phyloP scores from a whole-genome alignment of 106 monocot genomes.

The Hemerocallis citrina region DNA sequence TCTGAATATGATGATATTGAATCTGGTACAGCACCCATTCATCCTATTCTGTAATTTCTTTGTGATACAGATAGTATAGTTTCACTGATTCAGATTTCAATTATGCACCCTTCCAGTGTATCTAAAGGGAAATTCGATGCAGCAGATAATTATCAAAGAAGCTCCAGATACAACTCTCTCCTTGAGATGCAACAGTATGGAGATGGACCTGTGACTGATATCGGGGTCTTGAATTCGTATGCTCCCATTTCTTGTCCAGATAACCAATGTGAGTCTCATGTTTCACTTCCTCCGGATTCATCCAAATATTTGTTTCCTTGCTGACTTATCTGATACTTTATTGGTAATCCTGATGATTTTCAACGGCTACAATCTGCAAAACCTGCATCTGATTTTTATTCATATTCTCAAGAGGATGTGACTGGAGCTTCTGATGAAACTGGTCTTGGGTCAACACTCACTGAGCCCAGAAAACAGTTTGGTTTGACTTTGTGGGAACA shows the following conservation, averaged over 20 bases:
- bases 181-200: slow-evolving; percentile 73
- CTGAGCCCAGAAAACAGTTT: slow-evolving; percentile 25
- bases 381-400: slow-evolving; percentile 38
- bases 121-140: slow-evolving; percentile 99
- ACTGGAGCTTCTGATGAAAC: slow-evolving; percentile 31
- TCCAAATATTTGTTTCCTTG: not conserved
- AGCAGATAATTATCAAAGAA: slow-evolving; percentile 94
- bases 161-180: slow-evolving; percentile 93
- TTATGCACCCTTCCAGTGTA: slow-evolving; percentile 90
- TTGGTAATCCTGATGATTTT: slow-evolving; percentile 22
- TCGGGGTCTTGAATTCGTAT: slow-evolving; percentile 9
- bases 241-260: slow-evolving; percentile 12
- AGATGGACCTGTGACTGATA: slow-evolving; percentile 38
- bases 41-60: slow-evolving; percentile 13
- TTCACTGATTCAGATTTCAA: slow-evolving; percentile 81
- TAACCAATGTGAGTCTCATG: slow-evolving; percentile 23
- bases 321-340: not conserved
- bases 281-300: not conserved
- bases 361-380: slow-evolving; percentile 15
- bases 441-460: slow-evolving; percentile 27
- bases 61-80: slow-evolving; percentile 22
- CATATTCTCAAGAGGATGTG: slow-evolving; percentile 34
- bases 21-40: slow-evolving; percentile 38
- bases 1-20: slow-evolving; percentile 76
- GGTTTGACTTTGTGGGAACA: slow-evolving; percentile 46